Conservation (phyloP, 1,284 basidiomycete genomes). For the Rhodotorula sp. region DNA sequence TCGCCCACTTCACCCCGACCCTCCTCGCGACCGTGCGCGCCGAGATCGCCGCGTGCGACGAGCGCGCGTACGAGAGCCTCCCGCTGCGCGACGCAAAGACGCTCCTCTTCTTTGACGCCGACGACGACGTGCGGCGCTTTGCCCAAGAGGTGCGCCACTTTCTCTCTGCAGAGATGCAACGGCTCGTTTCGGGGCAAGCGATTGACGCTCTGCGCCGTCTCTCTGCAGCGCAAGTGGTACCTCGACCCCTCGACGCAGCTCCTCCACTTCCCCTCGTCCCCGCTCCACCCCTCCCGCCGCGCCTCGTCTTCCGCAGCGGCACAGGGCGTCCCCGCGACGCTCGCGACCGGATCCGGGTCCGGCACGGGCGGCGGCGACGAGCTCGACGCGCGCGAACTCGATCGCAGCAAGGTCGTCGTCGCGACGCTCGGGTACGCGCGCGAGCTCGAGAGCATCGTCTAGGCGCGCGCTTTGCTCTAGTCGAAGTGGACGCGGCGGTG, state of each 20-base stretch:
- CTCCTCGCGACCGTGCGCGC: slow-evolving; percentile 91
- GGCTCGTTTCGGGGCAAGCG: neutral
- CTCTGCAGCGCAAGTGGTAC: slow-evolving; percentile 50
- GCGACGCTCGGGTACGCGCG: slow-evolving; percentile 74
- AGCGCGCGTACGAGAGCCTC: slow-evolving; percentile 81
- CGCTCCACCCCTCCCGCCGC: slow-evolving; percentile 18
- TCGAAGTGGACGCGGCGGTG: neutral
- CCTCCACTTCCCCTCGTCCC: slow-evolving; percentile 46
- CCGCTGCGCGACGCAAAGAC: slow-evolving; percentile 85
- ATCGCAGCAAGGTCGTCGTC: slow-evolving; percentile 74
- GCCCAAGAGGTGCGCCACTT: slow-evolving; percentile 60
- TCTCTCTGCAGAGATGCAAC: neutral
- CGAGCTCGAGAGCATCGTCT: slow-evolving; percentile 85
- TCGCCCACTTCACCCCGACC: slow-evolving; percentile 85
- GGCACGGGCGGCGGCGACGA: slow-evolving; percentile 60
- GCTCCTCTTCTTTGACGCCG: slow-evolving; percentile 79
- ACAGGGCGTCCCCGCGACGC: slow-evolving; percentile 64
- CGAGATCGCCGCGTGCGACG: slow-evolving; percentile 91
- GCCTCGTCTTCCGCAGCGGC: neutral
- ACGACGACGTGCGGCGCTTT: slow-evolving; percentile 73
- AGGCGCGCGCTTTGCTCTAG: slow-evolving; percentile 42
- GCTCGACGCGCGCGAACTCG: slow-evolving; percentile 74
- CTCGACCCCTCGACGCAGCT: slow-evolving; percentile 50
- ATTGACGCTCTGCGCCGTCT: too few species aligned
- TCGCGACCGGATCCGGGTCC: slow-evolving; percentile 57